Base-by-base conservation (phyloP, 768 basidiomycete genomes). In the Neoboletus magnificus region DNA sequence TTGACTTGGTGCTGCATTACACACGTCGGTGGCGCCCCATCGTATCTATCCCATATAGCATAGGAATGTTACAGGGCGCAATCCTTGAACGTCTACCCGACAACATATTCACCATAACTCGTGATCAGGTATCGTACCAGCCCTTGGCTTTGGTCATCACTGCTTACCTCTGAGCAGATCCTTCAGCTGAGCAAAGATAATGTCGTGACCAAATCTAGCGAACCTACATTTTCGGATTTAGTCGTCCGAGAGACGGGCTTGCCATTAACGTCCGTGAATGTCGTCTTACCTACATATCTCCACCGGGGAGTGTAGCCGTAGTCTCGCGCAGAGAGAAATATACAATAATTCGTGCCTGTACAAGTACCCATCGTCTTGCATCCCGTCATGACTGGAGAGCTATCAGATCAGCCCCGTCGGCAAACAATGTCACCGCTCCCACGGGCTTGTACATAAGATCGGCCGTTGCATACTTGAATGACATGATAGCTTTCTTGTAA, bases 51-150 rank as follows among this genome's bases (percentile, higher is more conserved):
- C 89, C 89, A 0, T 88, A 80, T 66, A 69, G 73, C 36, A 52
- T 88, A 27, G 88, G 89, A 4, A 77, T 73, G 60, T 54, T 86
- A n/a, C 87, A 90, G 71, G 89, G 81, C 4, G 74, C 75, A 23
- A 63, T 91, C 36, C 64, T 89, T 48, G 87, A 90, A 70, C 75
- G 70, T 52, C 71, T 90, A 12, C 89, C 88, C 1, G 66, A 73
- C 18, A 86, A 81, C 55, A 59, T 87, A 20, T 84, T 90, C 58
- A 89, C 89, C 0, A 62, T 91, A 18, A 89, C 89, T 15, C 76
- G 81, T 33, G 80, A 81, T 57, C 88, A 91, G 77, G 89, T 87
- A 51, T 25, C 15, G 25, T 46, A 2, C 30, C 27, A 16, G 10
- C 27, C 7, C 22, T 22, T 45, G 30, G 46, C 13, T 48, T 41